Conservation (phyloP, 352 stramenopile genomes). For the Phytophthora sansomeana region DNA sequence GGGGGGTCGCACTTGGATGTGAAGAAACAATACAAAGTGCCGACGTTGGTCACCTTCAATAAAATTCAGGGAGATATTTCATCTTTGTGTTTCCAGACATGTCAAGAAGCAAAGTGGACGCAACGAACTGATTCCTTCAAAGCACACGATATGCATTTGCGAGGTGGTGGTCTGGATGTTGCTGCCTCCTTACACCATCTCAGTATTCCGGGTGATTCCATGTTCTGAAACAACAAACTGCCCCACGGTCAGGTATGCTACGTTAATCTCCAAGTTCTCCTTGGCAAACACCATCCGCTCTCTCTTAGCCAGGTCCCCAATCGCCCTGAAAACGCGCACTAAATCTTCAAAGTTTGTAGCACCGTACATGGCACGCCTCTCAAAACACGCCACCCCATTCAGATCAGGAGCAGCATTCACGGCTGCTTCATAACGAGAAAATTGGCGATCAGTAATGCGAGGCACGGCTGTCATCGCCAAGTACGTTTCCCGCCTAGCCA, state of each 20-base stretch:
- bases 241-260: slow-evolving; percentile 2
- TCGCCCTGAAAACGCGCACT: slow-evolving; percentile 5
- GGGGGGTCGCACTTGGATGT: too few species aligned
- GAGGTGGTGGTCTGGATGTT: not conserved
- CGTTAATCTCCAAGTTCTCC: slow-evolving; percentile 3
- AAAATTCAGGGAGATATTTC: not conserved
- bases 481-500: too few species aligned
- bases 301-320: not conserved
- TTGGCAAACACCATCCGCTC: slow-evolving; percentile 6
- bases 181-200: not conserved
- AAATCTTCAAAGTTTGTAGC: slow-evolving; percentile 14
- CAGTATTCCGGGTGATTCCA: slow-evolving; percentile 4
- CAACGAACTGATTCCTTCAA: too few species aligned
- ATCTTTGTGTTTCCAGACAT: not conserved
- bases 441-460: too few species aligned
- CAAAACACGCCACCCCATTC: slow-evolving; percentile 23
- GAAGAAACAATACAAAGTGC: too few species aligned
- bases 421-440: not conserved
- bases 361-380: slow-evolving; percentile 13
- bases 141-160: not conserved
- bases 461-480: too few species aligned
- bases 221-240: slow-evolving; percentile 21
- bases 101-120: not conserved
- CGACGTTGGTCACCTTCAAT: too few species aligned
- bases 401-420: not conserved